Percentiles rank a stretch among this genome's conserved stretches.
Evolutionary conservation across 768 basidiomycete species (phyloP).

Genomic region (Hypholoma sublateritium): DNA sequence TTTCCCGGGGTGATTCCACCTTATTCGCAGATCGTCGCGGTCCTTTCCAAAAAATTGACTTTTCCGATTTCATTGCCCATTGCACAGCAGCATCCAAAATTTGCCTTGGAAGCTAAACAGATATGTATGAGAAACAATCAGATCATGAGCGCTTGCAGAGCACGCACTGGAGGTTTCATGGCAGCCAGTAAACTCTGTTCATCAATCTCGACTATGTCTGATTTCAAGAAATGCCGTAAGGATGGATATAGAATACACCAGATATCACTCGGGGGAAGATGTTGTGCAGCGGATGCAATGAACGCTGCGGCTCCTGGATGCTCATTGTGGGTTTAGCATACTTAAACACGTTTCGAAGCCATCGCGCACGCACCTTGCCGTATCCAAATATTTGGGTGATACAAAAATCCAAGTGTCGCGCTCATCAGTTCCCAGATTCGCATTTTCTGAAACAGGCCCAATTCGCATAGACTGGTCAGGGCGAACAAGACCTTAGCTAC

Average conservation of each 20-base stretch:
- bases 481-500: conserved; percentile 88
- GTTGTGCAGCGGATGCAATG: conserved; percentile 81
- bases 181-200: conserved; percentile 74
- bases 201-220: conserved; percentile 74
- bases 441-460: conserved; percentile 90
- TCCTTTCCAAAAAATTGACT: conserved; percentile 76
- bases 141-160: not conserved
- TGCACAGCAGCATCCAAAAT: conserved; percentile 83
- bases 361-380: conserved; percentile 65
- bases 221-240: conserved; percentile 80
- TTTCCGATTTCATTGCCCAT: conserved; percentile 87
- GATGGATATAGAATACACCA: conserved; percentile 98
- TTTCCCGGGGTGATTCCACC: conserved; percentile 70
- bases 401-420: conserved; percentile 83
- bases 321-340: not conserved
- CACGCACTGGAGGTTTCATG: conserved; percentile 75
- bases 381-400: conserved; percentile 96
- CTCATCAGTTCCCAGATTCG: conserved; percentile 97
- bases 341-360: not conserved
- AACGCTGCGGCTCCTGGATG: conserved; percentile 73
- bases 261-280: conserved; percentile 83
- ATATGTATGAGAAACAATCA: conserved; percentile 15
- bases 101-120: conserved; percentile 52
- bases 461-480: conserved; percentile 84
- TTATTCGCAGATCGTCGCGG: conserved; percentile 47